phyloP scores from a whole-genome alignment of 805 yeast species.

The Yamadazyma paraphyllophila region DNA sequence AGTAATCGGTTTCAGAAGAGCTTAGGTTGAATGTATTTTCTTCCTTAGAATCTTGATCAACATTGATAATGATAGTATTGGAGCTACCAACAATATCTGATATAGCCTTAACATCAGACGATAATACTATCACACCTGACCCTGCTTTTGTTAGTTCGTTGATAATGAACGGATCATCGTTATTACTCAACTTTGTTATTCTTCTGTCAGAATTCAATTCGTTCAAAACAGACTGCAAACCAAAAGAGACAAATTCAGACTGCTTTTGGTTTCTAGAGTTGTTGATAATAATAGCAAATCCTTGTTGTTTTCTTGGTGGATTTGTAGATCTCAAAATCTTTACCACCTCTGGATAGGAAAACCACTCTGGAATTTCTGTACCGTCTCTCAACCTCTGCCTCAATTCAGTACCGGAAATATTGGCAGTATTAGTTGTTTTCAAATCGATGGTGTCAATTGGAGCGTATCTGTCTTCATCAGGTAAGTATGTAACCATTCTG shows the following conservation, averaged over 20 bases:
- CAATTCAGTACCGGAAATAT: slow-evolving; percentile 92
- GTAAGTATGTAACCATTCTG: slow-evolving; percentile 94
- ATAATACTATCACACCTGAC: slow-evolving; percentile 66
- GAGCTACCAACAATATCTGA: slow-evolving; percentile 54
- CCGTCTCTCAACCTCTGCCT: slow-evolving; percentile 86
- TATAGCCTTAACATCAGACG: slow-evolving; percentile 25
- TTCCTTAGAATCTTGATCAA: slow-evolving; percentile 9
- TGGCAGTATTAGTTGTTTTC: slow-evolving; percentile 71
- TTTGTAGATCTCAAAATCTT: slow-evolving; percentile 84
- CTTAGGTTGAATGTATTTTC: slow-evolving; percentile 16
- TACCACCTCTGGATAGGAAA: slow-evolving; percentile 95
- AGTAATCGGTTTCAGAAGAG: slow-evolving; percentile 18
- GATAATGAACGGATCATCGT: slow-evolving; percentile 53
- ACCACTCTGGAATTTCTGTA: slow-evolving; percentile 91
- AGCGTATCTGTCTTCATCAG: slow-evolving; percentile 92
- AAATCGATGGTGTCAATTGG: slow-evolving; percentile 90
- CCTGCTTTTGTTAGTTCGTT: slow-evolving; percentile 86
- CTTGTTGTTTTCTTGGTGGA: slow-evolving; percentile 89
- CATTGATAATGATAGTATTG: slow-evolving; percentile 47
- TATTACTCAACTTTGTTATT: slow-evolving; percentile 53
- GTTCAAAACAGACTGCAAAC: slow-evolving; percentile 85
- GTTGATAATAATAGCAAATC: slow-evolving; percentile 70
- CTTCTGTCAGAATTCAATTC: slow-evolving; percentile 86
- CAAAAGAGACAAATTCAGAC: slow-evolving; percentile 60
- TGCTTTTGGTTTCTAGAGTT: slow-evolving; percentile 51